These are phyloP conservation scores for Torulaspora maleeae DNA, from an alignment of 805 yeast genomes.

Conservation along the genomic window DNA sequence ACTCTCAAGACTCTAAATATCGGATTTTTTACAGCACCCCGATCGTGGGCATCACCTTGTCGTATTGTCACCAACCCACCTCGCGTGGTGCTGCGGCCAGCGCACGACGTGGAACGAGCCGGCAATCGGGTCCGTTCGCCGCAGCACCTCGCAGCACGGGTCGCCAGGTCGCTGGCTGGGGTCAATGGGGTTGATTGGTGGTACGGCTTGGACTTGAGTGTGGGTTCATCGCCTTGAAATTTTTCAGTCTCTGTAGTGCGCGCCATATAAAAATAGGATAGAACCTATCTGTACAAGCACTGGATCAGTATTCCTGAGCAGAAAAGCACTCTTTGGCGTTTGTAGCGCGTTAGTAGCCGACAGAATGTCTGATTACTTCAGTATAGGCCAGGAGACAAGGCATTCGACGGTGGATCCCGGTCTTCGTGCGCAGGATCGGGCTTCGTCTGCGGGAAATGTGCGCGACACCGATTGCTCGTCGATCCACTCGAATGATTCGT, in stretches of 20 bases:
- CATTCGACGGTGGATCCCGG: slow-evolving; percentile 1
- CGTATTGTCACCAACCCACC: background rate
- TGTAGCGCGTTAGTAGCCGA: background rate
- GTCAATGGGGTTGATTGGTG: background rate
- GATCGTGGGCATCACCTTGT: background rate
- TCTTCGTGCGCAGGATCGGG: background rate
- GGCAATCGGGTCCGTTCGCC: background rate
- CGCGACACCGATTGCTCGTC: slow-evolving; percentile 16
- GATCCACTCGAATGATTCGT: slow-evolving; percentile 24
- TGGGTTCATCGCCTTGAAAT: background rate
- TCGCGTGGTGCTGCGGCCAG: slow-evolving; percentile 3
- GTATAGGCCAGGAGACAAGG: slow-evolving; percentile 12
- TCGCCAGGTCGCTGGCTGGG: no score
- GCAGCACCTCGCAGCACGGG: background rate
- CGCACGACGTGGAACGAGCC: background rate
- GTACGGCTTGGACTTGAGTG: background rate
- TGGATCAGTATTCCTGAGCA: no score
- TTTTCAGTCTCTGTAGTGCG: background rate
- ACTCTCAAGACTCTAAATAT: background rate
- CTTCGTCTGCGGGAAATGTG: background rate
- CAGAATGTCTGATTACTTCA: slow-evolving; percentile 28
- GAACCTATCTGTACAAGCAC: no score
- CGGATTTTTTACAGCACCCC: slow-evolving; percentile 2
- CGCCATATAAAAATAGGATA: background rate
- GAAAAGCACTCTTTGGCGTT: background rate